phyloP scores from a whole-genome alignment of 2,329 filamentous ascomycete species.

The Fusarium brevicatenulatum region DNA sequence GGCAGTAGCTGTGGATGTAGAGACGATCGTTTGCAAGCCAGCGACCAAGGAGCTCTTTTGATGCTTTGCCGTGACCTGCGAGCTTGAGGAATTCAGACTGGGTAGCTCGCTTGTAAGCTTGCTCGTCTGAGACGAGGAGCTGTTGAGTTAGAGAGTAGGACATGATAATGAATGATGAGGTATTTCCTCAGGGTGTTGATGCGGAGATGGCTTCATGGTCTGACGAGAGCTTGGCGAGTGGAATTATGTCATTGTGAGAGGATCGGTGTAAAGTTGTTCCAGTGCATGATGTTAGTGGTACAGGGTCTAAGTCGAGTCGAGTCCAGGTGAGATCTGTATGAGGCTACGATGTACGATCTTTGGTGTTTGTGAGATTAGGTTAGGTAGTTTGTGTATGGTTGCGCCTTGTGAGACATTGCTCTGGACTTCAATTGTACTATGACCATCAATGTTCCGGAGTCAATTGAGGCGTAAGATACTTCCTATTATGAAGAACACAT shows the following conservation, averaged over 20 bases:
- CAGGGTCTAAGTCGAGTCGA: not conserved
- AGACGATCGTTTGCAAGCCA: conserved; percentile 80
- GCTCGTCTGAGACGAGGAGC: conserved; percentile 61
- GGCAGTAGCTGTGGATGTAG: conserved; percentile 76
- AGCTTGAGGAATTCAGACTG: conserved; percentile 73
- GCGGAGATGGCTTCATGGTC: conserved; percentile 30
- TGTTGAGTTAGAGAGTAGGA: conserved; percentile 63
- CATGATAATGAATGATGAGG: not conserved
- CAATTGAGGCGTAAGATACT: too few species aligned
- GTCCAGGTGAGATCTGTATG: not conserved
- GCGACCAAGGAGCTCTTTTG: conserved; percentile 64
- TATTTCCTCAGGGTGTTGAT: not conserved
- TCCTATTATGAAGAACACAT: too few species aligned
- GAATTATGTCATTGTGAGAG: conserved; percentile 35
- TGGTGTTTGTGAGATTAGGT: not conserved
- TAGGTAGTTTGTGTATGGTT: not conserved
- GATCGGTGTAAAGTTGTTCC: conserved; percentile 39
- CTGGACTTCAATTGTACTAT: not conserved
- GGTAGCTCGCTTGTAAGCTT: conserved; percentile 65
- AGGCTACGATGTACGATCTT: not conserved
- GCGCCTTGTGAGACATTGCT: not conserved
- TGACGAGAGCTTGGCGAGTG: conserved; percentile 17
- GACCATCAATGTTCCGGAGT: too few species aligned
- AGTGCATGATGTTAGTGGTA: not conserved
- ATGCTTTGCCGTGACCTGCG: conserved; percentile 70